Evolutionary conservation across 257 asterid genomes (phyloP), one percentile per base, ranked within the genome.

Genomic region (Solanum paucissectum): DNA sequence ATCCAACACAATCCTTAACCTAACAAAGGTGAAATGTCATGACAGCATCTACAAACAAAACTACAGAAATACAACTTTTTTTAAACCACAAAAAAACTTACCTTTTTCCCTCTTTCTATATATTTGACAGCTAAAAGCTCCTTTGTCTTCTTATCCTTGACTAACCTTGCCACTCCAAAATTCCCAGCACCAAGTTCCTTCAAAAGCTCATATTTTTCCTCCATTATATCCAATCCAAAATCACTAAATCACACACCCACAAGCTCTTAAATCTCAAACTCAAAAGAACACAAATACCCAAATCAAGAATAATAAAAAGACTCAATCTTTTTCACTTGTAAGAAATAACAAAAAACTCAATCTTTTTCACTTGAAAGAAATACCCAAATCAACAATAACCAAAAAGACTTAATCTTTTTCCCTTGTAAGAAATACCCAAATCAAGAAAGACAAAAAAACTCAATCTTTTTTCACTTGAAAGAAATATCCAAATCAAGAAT

Each of bases 71-170:
- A 27, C 32, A 46, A 49, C 66, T 16, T 81, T 79, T 25, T 8
- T 18, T 1, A 46, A 23, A 81, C 32, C 32, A 25, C 58, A 33
- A 10, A 12, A 85, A 36, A 11, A 91, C 42, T 90, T 20, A 89
- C 93, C 92, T 90, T 91, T 87, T 91, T 90, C 46, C 93, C 93
- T 87, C 93, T 91, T 84, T 91, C 93, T 25, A 91, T 91, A 84
- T 83, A 91, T 89, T 91, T 91, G 91, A 91, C 91, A 40, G 93
- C 93, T 84, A 87, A 84, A 40, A 91, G 93, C 52, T 91, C 92
- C 87, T 87, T 90, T 5, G 92, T 90, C 75, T 90, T 90, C 91
- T 89, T 90, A 73, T 91, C 91, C 60, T 32, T 91, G 9, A 91
- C 91, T 75, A 91, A 84, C 88, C 92, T 91, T 34, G 93, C 93